Evolutionary conservation across 2,329 filamentous ascomycete genomes (phyloP).

Genomic region (Xylaria sp.): DNA sequence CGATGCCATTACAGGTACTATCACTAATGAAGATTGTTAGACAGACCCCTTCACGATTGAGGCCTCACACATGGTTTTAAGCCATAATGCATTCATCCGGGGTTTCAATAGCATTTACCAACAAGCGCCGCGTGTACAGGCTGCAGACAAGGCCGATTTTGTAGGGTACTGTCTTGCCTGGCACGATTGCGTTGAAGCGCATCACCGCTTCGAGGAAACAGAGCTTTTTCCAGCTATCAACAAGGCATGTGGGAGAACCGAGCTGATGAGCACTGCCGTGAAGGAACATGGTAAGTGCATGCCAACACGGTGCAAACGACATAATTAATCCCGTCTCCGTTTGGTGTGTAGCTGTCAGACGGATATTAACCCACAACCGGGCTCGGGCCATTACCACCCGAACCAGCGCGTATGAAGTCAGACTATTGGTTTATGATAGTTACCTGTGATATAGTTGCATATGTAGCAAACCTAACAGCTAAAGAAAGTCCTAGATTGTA

Average conservation of each 20-base stretch:
- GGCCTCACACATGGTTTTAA: constrained; percentile 41
- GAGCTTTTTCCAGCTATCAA: constrained; percentile 40
- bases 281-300: constrained; percentile 30
- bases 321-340: neutral
- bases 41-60: constrained; percentile 39
- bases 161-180: constrained; percentile 39
- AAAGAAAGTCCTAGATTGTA: no score
- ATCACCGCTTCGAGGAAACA: constrained; percentile 41
- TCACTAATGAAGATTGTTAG: constrained; percentile 40
- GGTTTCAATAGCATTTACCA: constrained; percentile 44
- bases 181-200: constrained; percentile 36
- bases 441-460: no score
- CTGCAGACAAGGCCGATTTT: constrained; percentile 38
- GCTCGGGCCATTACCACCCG: no score
- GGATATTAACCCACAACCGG: no score
- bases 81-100: constrained; percentile 43
- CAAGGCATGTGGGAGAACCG: constrained; percentile 34
- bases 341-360: constrained; percentile 12
- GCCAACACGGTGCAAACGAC: neutral
- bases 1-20: neutral
- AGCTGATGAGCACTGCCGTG: constrained; percentile 37
- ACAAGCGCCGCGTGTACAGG: constrained; percentile 33
- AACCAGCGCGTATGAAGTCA: no score
- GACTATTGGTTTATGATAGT: no score
- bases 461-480: no score